Evolutionary conservation across 306 rosid species (phyloP).

Genomic region (Phaseolus lunatus): DNA sequence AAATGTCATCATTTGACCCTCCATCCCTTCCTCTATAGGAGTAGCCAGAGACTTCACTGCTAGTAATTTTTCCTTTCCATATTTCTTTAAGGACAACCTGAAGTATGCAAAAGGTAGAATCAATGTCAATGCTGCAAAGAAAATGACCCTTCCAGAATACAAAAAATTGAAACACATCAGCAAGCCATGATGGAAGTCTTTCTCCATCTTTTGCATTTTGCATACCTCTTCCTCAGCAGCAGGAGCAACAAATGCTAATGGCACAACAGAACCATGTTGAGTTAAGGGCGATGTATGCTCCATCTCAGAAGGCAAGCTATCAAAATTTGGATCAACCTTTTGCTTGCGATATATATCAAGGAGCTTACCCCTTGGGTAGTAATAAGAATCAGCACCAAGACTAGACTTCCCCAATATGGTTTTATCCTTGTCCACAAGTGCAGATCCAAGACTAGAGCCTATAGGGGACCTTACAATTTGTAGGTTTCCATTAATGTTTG

Average conservation of each 20-base stretch:
- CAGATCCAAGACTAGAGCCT: constrained; percentile 52
- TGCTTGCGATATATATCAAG: constrained; percentile 76
- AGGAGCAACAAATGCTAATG: constrained; percentile 75
- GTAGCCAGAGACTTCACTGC: constrained; percentile 58
- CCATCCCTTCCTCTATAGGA: constrained; percentile 52
- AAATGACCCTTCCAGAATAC: constrained; percentile 21
- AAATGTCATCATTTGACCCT: constrained; percentile 50
- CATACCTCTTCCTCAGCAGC: constrained; percentile 73
- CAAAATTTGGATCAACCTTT: constrained; percentile 53
- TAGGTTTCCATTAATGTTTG: constrained; percentile 46
- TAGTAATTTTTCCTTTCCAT: constrained; percentile 61
- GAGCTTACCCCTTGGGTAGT: constrained; percentile 77
- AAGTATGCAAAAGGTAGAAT: constrained; percentile 30
- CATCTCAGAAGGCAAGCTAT: constrained; percentile 56
- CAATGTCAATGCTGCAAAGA: constrained; percentile 10
- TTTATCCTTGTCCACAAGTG: constrained; percentile 45
- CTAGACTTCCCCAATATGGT: constrained; percentile 58
- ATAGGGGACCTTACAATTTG: constrained; percentile 62
- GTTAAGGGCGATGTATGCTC: constrained; percentile 55
- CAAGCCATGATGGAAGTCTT: not conserved
- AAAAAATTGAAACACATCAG: constrained; percentile 2
- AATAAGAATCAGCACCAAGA: constrained; percentile 46
- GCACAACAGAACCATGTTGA: constrained; percentile 55
- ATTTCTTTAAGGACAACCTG: constrained; percentile 65
- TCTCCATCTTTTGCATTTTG: constrained; percentile 26